Evolutionary conservation across 2,329 filamentous ascomycete species (phyloP).

Genomic region (Aspergillus bombycis): DNA sequence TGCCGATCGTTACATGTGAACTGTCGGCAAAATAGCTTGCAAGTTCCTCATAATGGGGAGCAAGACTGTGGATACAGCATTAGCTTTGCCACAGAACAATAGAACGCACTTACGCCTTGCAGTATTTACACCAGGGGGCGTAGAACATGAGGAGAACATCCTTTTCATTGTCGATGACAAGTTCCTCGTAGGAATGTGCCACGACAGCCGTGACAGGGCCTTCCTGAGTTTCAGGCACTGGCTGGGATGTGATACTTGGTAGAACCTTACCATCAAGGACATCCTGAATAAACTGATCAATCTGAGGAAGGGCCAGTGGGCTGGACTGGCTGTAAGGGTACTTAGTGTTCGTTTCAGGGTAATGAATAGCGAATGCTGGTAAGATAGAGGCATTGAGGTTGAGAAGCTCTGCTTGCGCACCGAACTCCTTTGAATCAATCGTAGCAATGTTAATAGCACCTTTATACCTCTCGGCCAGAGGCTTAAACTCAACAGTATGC

Average conservation of each 20-base stretch:
- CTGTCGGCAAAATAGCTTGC: conserved; percentile 58
- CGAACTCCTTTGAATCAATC: conserved; percentile 92
- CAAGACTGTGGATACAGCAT: conserved; percentile 51
- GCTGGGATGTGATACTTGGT: conserved; percentile 98
- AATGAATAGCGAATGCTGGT: conserved; percentile 97
- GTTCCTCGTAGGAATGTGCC: conserved; percentile 87
- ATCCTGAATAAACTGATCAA: conserved; percentile 82
- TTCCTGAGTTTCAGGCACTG: conserved; percentile 90
- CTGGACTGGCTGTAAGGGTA: conserved; percentile 90
- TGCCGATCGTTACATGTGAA: conserved; percentile 68
- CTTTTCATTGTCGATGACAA: conserved; percentile 92
- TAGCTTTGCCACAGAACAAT: too few relatives aligned
- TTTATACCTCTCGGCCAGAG: conserved; percentile 87
- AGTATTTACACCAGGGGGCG: conserved; percentile 79
- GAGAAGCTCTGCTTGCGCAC: conserved; percentile 92
- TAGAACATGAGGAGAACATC: conserved; percentile 98
- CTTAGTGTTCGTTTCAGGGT: conserved; percentile 93
- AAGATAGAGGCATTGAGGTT: conserved; percentile 96
- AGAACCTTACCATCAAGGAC: conserved; percentile 86
- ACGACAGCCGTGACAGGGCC: conserved; percentile 86
- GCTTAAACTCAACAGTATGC: conserved; percentile 76
- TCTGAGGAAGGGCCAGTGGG: conserved; percentile 67
- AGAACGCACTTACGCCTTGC: conserved; percentile 62
- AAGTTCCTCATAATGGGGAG: conserved; percentile 70
- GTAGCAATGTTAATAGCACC: conserved; percentile 97